A percentile compares a stretch with the other conserved stretches of the same genome.
phyloP scores from a whole-genome alignment of 441 rosid genomes.

The Gossypium aridum region DNA sequence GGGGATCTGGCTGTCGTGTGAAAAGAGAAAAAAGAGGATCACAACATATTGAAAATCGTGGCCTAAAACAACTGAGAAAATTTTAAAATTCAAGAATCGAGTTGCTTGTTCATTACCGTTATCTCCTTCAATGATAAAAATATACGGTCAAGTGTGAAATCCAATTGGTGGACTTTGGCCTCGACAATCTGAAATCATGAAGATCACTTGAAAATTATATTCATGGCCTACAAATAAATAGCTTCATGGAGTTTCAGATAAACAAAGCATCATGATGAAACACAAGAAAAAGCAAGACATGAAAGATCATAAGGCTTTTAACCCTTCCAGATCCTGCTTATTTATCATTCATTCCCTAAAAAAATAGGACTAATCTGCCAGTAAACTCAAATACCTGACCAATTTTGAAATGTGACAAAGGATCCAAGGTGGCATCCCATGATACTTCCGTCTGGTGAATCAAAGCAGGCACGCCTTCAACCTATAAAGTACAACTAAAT shows the following conservation, averaged over 20 bases:
- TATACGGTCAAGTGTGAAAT: slow-evolving; percentile 75
- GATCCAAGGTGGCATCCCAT: slow-evolving; percentile 92
- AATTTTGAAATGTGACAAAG: slow-evolving; percentile 65
- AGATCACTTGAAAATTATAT: slow-evolving; percentile 7
- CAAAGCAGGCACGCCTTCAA: slow-evolving; percentile 80
- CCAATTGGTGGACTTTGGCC: slow-evolving; percentile 88
- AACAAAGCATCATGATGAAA: background rate
- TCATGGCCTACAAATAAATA: background rate
- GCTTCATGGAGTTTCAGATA: background rate
- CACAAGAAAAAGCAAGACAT: background rate
- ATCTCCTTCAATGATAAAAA: slow-evolving; percentile 88
- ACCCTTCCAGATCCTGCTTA: background rate
- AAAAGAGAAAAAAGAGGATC: slow-evolving; percentile 7
- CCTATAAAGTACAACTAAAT: slow-evolving; percentile 31
- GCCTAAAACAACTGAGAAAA: background rate
- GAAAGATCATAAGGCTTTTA: background rate
- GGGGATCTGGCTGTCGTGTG: slow-evolving; percentile 73
- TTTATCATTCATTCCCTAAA: slow-evolving; percentile 6
- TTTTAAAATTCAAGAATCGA: background rate
- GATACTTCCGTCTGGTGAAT: slow-evolving; percentile 91
- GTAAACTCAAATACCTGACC: slow-evolving; percentile 64
- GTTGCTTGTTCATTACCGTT: slow-evolving; percentile 32
- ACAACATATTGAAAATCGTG: background rate
- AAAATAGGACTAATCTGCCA: background rate
- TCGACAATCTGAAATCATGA: slow-evolving; percentile 64